A percentile compares a stretch with the other conserved stretches of the same genome.
phyloP scores from a whole-genome alignment of 1,284 basidiomycete species.

The Rhodotorula sp. region DNA sequence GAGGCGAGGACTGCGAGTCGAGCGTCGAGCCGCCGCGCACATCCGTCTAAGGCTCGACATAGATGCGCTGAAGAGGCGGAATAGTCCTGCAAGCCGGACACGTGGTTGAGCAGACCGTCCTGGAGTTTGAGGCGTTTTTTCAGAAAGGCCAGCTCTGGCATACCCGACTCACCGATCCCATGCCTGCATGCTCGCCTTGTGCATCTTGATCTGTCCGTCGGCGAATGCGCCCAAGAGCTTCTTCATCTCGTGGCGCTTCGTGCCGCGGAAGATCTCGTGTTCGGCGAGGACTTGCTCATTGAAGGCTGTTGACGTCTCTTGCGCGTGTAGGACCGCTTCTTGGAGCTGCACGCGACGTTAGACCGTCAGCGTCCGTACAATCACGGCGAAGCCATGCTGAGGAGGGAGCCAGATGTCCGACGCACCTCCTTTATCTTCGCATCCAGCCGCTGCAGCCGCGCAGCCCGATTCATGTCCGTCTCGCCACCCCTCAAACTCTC shows the following conservation, averaged over 20 bases:
- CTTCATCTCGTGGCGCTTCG: slow-evolving; percentile 93
- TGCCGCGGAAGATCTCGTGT: slow-evolving; percentile 81
- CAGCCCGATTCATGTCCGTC: slow-evolving; percentile 86
- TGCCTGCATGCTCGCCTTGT: slow-evolving; percentile 54
- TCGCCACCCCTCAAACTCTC: slow-evolving; percentile 88
- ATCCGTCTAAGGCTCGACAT: slow-evolving; percentile 16
- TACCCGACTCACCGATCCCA: slow-evolving; percentile 29
- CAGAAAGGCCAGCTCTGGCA: neutral
- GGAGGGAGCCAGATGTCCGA: slow-evolving; percentile 1
- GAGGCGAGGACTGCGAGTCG: too few relatives aligned
- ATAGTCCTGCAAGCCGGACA: slow-evolving; percentile 9
- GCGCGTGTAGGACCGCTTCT: slow-evolving; percentile 90
- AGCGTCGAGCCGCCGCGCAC: neutral
- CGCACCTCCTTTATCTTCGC: slow-evolving; percentile 87
- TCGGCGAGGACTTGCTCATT: slow-evolving; percentile 89
- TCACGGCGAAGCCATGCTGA: neutral
- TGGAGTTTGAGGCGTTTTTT: too few relatives aligned
- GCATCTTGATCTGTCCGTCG: slow-evolving; percentile 92
- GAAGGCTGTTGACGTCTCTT: slow-evolving; percentile 93
- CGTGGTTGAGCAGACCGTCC: too few relatives aligned
- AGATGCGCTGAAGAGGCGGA: slow-evolving; percentile 23
- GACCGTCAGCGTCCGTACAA: neutral
- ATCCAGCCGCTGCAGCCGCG: slow-evolving; percentile 89
- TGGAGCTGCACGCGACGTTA: slow-evolving; percentile 64
- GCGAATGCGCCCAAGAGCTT: slow-evolving; percentile 83